Evolutionary conservation across 1,139 yeast species (phyloP), one percentile per base, ranked within the genome.

Genomic region (Candida sojae): DNA sequence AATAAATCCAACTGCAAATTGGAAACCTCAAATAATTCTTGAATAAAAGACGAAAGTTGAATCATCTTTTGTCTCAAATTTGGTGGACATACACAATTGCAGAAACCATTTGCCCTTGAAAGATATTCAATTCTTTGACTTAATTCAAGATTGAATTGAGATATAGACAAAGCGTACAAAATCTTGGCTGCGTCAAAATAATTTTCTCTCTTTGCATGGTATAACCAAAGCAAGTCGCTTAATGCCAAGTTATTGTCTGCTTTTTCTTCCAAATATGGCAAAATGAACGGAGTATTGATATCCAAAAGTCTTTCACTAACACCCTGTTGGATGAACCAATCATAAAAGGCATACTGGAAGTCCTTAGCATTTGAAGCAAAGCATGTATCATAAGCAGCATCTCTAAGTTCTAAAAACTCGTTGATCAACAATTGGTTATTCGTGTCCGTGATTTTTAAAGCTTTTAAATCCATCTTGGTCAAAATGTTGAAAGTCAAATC

Each of bases 91-190:
- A 83, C 84, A 64, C 96, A 86, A 60, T 88, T 88, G 63, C 97
- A 88, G 71, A 89, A 92, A 2, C 97, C 97, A 63, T 87, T 88
- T 0, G 97, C 98, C 56, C 98, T 80, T 1, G 97, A 88, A 51
- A 93, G 75, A 61, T 82, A 91, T 64, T 92, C 97, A 44, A 93
- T 86, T 64, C 99, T 80, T 58, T 87, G 86, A 37, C 80, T 77
- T 53, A 93, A 75, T 37, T 79, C 70, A 48, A 93, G 74, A 11
- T 79, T 79, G 64, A 91, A 91, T 47, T 85, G 87, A 28, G 96
- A 84, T 23, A 83, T 73, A 0, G 97, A 86, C 53, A 93, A 71
- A 7, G 83, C 77, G 58, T 86, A 87, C 50, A 95, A 75, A 32
- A 90, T 88, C 55, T 82, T 82, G 0, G 98, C 97, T 13, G 98